phyloP scores from a whole-genome alignment of 768 basidiomycete genomes.

The Mycena kentingensis region DNA sequence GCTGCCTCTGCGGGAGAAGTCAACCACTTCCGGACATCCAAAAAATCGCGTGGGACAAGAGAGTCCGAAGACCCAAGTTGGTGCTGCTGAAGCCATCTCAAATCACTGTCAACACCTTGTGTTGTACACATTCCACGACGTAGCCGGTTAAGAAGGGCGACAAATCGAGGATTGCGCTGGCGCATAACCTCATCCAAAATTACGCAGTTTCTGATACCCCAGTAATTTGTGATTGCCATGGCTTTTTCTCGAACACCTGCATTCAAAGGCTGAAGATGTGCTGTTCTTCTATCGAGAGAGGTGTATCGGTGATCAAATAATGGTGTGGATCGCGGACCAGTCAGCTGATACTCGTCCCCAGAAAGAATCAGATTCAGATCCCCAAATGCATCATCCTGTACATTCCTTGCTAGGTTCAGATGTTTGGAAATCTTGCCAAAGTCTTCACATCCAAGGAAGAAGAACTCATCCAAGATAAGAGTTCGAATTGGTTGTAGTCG shows the following conservation, averaged over 20 bases:
- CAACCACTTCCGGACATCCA: conserved; percentile 7
- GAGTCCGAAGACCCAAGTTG: not conserved
- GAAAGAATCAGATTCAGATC: conserved; percentile 16
- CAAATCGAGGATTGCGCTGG: conserved; percentile 10
- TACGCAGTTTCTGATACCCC: conserved; percentile 12
- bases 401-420: conserved; percentile 5
- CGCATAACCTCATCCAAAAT: conserved; percentile 18
- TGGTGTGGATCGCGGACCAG: conserved; percentile 2
- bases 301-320: conserved; percentile 4
- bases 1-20: conserved; percentile 3
- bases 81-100: conserved; percentile 5
- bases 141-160: conserved; percentile 8
- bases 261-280: conserved; percentile 9
- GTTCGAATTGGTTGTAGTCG: not conserved
- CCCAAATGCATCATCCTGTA: conserved; percentile 14
- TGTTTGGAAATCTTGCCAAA: conserved; percentile 12
- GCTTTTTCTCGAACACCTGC: conserved; percentile 6
- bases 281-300: not conserved
- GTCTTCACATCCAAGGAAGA: conserved; percentile 15
- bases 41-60: not conserved
- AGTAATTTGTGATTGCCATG: conserved; percentile 12
- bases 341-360: conserved; percentile 18
- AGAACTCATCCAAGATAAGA: conserved; percentile 18
- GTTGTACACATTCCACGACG: conserved; percentile 14
- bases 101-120: conserved; percentile 14